phyloP scores from a whole-genome alignment of 2,329 filamentous ascomycete genomes.

The Fulvia fulva region DNA sequence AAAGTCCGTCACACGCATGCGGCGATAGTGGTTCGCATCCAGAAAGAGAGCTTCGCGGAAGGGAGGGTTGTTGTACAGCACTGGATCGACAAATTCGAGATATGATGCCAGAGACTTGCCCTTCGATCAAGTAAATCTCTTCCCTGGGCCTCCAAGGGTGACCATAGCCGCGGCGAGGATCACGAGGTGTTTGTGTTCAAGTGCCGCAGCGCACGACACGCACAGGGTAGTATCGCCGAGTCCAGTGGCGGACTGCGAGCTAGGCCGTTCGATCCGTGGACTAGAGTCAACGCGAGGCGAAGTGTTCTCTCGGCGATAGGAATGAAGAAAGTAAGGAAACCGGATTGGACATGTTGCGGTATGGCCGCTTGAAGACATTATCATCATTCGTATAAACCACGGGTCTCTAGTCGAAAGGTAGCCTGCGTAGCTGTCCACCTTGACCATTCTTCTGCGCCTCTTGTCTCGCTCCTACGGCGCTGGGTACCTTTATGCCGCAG shows the following conservation, averaged over 20 bases:
- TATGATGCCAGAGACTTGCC: conserved; percentile 37
- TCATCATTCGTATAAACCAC: not conserved
- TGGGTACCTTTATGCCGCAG: conserved; percentile 96
- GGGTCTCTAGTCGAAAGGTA: conserved; percentile 78
- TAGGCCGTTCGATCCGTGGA: too few species aligned
- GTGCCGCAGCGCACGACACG: too few species aligned
- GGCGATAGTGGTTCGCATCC: conserved; percentile 77
- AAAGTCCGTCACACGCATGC: conserved; percentile 79
- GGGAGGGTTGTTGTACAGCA: conserved; percentile 74
- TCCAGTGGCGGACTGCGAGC: too few species aligned
- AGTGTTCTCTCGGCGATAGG: not conserved
- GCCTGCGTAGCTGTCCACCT: conserved; percentile 62
- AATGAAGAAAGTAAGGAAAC: not conserved
- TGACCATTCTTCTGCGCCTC: conserved; percentile 75
- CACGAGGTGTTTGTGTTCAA: too few species aligned
- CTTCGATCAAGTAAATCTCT: not conserved
- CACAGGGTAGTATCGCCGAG: too few species aligned
- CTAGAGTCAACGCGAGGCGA: too few species aligned
- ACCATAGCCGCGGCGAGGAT: too few species aligned
- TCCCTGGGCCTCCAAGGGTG: too few species aligned
- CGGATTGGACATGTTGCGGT: not conserved
- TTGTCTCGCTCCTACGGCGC: conserved; percentile 83
- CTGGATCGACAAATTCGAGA: conserved; percentile 71
- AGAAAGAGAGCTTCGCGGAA: conserved; percentile 66
- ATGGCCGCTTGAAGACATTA: not conserved